phyloP scores from a whole-genome alignment of 2,329 filamentous ascomycete species.

The Ophioceras dolichostomum region DNA sequence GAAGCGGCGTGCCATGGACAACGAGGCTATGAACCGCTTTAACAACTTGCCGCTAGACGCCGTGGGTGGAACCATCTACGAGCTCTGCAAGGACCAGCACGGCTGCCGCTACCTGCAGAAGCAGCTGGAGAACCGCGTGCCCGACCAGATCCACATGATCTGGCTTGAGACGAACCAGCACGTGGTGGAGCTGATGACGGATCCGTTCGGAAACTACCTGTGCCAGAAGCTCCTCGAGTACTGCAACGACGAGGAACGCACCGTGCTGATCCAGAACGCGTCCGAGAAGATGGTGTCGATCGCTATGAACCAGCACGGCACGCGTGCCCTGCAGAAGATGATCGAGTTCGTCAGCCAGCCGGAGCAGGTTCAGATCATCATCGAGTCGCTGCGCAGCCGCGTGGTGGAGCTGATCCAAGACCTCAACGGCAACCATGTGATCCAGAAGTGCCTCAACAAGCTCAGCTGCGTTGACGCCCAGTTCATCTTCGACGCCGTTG shows the following conservation, averaged over 20 bases:
- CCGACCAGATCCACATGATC: slow-evolving; percentile 80
- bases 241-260: slow-evolving; percentile 90
- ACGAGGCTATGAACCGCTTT: slow-evolving; percentile 68
- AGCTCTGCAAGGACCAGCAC: slow-evolving; percentile 93
- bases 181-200: slow-evolving; percentile 95
- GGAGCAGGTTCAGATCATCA: slow-evolving; percentile 79
- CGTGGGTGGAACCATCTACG: slow-evolving; percentile 73
- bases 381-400: slow-evolving; percentile 65
- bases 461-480: slow-evolving; percentile 72
- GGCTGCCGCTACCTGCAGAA: slow-evolving; percentile 95
- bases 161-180: slow-evolving; percentile 89
- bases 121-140: slow-evolving; percentile 83
- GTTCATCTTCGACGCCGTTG: slow-evolving; percentile 96
- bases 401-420: slow-evolving; percentile 95
- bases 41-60: slow-evolving; percentile 72
- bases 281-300: slow-evolving; percentile 81
- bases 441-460: slow-evolving; percentile 97
- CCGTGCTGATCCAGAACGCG: slow-evolving; percentile 81
- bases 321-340: slow-evolving; percentile 96
- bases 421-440: slow-evolving; percentile 96
- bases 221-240: slow-evolving; percentile 97
- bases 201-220: slow-evolving; percentile 97
- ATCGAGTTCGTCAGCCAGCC: slow-evolving; percentile 88
- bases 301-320: slow-evolving; percentile 93
- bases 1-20: slow-evolving; percentile 62